phyloP scores from a whole-genome alignment of 768 basidiomycete genomes.

The Boletus edulis region DNA sequence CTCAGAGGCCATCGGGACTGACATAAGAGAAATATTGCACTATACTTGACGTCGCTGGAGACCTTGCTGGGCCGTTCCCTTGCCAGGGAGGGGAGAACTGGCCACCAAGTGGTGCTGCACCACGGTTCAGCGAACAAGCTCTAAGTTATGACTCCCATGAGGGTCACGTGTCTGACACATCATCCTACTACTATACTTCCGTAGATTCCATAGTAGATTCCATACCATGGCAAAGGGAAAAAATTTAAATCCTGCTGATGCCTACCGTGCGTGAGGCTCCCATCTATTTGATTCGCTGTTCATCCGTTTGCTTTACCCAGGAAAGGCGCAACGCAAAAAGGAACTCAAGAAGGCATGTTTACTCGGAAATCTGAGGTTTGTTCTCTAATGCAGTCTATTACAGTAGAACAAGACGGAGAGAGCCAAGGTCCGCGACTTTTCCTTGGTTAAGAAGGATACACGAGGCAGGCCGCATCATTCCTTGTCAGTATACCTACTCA shows the following conservation, averaged over 20 bases:
- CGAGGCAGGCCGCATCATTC: slow-evolving; percentile 46
- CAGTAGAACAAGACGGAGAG: slow-evolving; percentile 91
- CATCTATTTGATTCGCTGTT: neutral
- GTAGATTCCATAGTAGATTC: neutral
- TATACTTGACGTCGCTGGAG: slow-evolving; percentile 5
- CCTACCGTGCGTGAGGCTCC: slow-evolving; percentile 61
- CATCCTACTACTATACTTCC: neutral
- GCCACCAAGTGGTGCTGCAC: slow-evolving; percentile 17
- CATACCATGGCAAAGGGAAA: slow-evolving; percentile 78
- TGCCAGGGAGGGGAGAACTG: slow-evolving; percentile 39
- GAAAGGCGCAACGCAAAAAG: slow-evolving; percentile 90
- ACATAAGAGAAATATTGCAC: slow-evolving; percentile 21
- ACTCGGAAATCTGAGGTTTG: slow-evolving; percentile 12
- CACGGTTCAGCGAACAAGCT: neutral
- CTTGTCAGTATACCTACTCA: slow-evolving; percentile 1
- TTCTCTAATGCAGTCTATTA: slow-evolving; percentile 23
- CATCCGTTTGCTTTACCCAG: slow-evolving; percentile 38
- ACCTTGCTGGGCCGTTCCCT: slow-evolving; percentile 43
- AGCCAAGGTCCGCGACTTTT: slow-evolving; percentile 78
- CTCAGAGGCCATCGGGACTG: slow-evolving; percentile 25
- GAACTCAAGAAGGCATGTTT: slow-evolving; percentile 82
- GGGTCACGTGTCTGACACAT: slow-evolving; percentile 26
- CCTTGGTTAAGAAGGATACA: slow-evolving; percentile 95
- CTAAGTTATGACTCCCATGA: slow-evolving; percentile 23
- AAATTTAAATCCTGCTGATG: slow-evolving; percentile 90